Evolutionary conservation across 2,329 filamentous ascomycete species (phyloP).

Genomic region (Purpureocillium takamizusanense): DNA sequence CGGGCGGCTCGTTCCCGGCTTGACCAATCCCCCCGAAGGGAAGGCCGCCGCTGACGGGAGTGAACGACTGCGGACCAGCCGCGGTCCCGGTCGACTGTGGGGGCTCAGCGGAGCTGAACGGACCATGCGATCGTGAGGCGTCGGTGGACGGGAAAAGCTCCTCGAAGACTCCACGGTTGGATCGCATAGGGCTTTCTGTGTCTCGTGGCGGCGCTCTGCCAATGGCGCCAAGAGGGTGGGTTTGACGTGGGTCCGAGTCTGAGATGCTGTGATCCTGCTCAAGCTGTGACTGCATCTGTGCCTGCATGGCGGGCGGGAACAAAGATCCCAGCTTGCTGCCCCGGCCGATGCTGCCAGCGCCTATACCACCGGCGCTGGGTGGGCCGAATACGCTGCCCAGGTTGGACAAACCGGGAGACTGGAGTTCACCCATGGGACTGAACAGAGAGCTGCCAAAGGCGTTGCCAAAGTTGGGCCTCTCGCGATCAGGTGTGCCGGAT

Average conservation of each 20-base stretch:
- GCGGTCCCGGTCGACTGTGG: conserved; percentile 23
- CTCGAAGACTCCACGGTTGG: conserved; percentile 45
- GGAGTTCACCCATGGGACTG: conserved; percentile 66
- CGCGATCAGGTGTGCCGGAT: conserved; percentile 59
- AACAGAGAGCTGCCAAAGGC: conserved; percentile 76
- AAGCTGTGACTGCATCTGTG: conserved; percentile 65
- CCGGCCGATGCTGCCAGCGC: conserved; percentile 60
- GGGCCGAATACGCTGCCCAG: conserved; percentile 63
- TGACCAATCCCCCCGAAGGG: conserved; percentile 24
- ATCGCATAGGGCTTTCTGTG: conserved; percentile 49
- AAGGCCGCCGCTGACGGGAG: conserved; percentile 22
- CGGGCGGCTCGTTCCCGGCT: conserved; percentile 38
- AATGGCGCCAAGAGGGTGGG: conserved; percentile 57
- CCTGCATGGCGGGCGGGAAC: conserved; percentile 83
- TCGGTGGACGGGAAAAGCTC: conserved; percentile 38
- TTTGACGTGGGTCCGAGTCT: conserved; percentile 53
- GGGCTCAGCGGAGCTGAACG: conserved; percentile 29
- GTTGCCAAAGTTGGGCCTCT: conserved; percentile 43
- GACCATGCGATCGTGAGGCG: conserved; percentile 19
- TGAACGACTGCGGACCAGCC: conserved; percentile 24
- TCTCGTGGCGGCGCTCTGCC: conserved; percentile 50
- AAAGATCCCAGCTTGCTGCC: conserved; percentile 78
- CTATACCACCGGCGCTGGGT: conserved; percentile 42
- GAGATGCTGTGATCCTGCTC: conserved; percentile 55
- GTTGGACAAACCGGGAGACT: conserved; percentile 62